Percentiles rank a stretch among this genome's conserved stretches.
phyloP scores from a whole-genome alignment of 176 grass and related monocot genomes.

The Cocos nucifera region DNA sequence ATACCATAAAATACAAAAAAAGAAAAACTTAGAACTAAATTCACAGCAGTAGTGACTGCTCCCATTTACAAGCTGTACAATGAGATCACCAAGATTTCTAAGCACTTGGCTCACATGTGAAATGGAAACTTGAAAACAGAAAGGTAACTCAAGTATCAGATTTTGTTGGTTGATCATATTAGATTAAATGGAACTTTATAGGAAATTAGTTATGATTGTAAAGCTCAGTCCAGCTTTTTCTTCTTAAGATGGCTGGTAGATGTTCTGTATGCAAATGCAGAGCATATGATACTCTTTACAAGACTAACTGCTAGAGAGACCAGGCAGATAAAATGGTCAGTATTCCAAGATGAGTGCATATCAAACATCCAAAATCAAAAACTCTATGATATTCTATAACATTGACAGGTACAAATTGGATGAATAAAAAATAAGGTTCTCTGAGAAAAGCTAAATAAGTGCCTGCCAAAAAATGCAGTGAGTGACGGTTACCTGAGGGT shows the following conservation, averaged over 20 bases:
- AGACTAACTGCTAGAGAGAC: too few species aligned
- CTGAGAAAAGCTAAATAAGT: conserved; percentile 2
- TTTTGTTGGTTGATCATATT: conserved; percentile 32
- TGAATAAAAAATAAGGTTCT: not conserved
- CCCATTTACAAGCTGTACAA: conserved; percentile 96
- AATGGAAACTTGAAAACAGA: not conserved
- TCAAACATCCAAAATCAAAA: too few species aligned
- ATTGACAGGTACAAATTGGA: too few species aligned
- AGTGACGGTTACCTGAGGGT: conserved; percentile 27
- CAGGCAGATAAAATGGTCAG: too few species aligned
- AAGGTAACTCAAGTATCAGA: conserved; percentile 40
- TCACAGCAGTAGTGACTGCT: conserved; percentile 12
- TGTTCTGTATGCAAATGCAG: too few species aligned
- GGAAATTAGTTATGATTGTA: too few species aligned
- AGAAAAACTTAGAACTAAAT: not conserved
- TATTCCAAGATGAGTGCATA: too few species aligned
- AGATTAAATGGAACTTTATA: too few species aligned
- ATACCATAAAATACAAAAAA: not conserved
- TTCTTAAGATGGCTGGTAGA: too few species aligned
- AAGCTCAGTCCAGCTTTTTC: too few species aligned
- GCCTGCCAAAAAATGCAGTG: conserved; percentile 6
- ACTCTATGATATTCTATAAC: too few species aligned
- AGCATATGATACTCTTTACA: too few species aligned
- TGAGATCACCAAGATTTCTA: not conserved
- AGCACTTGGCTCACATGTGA: not conserved